Evolutionary conservation across 2,329 filamentous ascomycete species (phyloP), one percentile per base, ranked within the genome.

Genomic region (Bipolaris victoriae): DNA sequence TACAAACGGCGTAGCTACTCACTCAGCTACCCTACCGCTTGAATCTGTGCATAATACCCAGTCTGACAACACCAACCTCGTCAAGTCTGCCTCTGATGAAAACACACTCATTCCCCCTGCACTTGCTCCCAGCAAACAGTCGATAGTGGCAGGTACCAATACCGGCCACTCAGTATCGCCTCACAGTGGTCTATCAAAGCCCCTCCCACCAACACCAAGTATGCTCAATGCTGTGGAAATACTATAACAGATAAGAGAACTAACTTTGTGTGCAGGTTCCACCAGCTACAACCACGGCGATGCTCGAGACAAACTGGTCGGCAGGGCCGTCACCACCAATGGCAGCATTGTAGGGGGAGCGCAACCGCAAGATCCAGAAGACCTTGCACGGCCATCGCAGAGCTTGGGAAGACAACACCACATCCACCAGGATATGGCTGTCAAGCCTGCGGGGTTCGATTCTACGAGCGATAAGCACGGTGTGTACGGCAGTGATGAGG

Each of bases 91-190:
- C 40, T 63, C 64, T 16, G 60, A 67, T 20, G 57, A 69, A 20
- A 69, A 69, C 54, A 62, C 58, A 46, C 60, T 63, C 2, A 69
- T 69, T 24, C 45, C 65, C 5, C 58, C 68, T 9, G 62, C 48
- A 6, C 46, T 66, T 11, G 61, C 65, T 20, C 47, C 64, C 9
- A 52, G 47, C 39, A 46, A 55, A 9, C 51, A 60, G n/a, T 22
- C 53, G 13, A 36, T 55, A 20, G 57, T 58, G 26, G 49, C 61
- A 7, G 69, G 75, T 41, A 63, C 69, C 2, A 73, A 74, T 36
- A 65, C 69, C 13, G 39, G 64, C 6, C 58, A 46, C 2, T 67
- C 64, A 35, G 61, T 62, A 20, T 40, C 47, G 35, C 53, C 59
- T 31, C 43, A 56, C 53, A 18, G 26, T 1, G 52, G 31, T 7